These are phyloP conservation scores for Amanita thiersii DNA, from an alignment of 768 basidiomycete species.

Conservation along the genomic window DNA sequence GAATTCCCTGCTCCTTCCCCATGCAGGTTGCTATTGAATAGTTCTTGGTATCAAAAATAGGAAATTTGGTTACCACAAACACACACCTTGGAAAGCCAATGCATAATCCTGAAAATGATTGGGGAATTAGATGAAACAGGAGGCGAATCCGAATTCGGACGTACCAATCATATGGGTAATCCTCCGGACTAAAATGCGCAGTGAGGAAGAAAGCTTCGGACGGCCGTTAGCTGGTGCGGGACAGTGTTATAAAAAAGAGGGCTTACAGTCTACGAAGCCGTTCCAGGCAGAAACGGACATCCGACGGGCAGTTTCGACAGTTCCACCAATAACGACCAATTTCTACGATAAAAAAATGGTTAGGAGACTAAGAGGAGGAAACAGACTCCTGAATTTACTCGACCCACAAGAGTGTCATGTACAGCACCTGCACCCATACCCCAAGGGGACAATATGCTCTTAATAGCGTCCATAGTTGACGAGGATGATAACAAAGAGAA, in stretches of 20 bases:
- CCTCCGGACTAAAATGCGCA: conserved; percentile 82
- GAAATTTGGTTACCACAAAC: conserved; percentile 12
- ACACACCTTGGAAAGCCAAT: conserved; percentile 75
- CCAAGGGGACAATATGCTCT: conserved; percentile 63
- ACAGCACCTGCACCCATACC: conserved; percentile 61
- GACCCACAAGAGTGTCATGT: conserved; percentile 69
- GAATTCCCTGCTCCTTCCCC: conserved; percentile 83
- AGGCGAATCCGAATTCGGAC: conserved; percentile 12
- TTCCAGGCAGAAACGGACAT: conserved; percentile 83
- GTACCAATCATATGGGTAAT: conserved; percentile 83
- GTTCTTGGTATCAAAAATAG: background rate
- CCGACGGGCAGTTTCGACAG: conserved; percentile 78
- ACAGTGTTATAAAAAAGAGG: conserved; percentile 1
- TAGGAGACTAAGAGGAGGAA: background rate
- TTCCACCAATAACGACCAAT: conserved; percentile 86
- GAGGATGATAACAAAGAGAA: conserved; percentile 21
- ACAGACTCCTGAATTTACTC: background rate
- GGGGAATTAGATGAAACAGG: conserved; percentile 9
- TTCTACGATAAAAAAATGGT: conserved; percentile 36
- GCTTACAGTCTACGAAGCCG: conserved; percentile 75
- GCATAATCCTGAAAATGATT: conserved; percentile 60
- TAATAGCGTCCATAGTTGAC: conserved; percentile 58
- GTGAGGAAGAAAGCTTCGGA: conserved; percentile 76
- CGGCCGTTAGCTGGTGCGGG: conserved; percentile 1
- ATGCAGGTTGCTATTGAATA: conserved; percentile 70